Evolutionary conservation across 1,139 yeast species (phyloP), one percentile per base, ranked within the genome.

Genomic region (Geotrichum fermentans): DNA sequence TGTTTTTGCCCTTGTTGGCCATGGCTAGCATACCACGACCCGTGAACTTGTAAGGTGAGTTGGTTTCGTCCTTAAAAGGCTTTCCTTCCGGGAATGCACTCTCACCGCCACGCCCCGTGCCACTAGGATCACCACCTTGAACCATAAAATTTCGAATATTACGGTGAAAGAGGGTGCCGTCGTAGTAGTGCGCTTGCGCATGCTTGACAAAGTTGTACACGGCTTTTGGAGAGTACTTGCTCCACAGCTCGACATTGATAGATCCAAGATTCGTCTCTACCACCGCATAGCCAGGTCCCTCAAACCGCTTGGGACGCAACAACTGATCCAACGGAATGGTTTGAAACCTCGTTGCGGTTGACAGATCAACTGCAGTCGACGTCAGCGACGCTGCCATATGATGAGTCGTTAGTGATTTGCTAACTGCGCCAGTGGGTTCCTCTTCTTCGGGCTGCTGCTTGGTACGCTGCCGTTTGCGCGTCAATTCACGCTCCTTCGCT

Each of bases 21-120:
- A 85, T 81, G 37, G 92, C 82, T 64, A 88, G 72, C 62, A 83
- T 76, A 66, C 96, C 96, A 58, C 95, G 83, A 62, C 74, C 80
- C 69, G 78, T 79, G 73, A 87, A 96, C 65, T 71, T 83, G 73
- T 80, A 78, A 61, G 75, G 66, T 61, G 88, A 86, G 77, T 86
- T 86, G n/a, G 62, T 58, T 52, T 76, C 80, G 52, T 75, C 78
- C 17, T 65, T 63, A 52, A 75, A 73, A n/a, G 63, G 61, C 48
- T 64, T 63, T 16, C 71, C 71, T 51, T 55, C 61, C 18, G 49
- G 63, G 55, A 54, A 58, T 14, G 56, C 64, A 49, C 59, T 60
- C 49, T 11, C 64, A 28, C 77, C 74, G 3, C 79, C 75, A 2
- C 72, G 61, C 1, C 77, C 79, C 28, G 73, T 68, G 1, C 79